Percentiles rank a stretch among this genome's conserved stretches.
These are phyloP conservation scores for Apiospora rasikravindrae DNA, from an alignment of 2,329 filamentous ascomycete species.

Conservation along the genomic window DNA sequence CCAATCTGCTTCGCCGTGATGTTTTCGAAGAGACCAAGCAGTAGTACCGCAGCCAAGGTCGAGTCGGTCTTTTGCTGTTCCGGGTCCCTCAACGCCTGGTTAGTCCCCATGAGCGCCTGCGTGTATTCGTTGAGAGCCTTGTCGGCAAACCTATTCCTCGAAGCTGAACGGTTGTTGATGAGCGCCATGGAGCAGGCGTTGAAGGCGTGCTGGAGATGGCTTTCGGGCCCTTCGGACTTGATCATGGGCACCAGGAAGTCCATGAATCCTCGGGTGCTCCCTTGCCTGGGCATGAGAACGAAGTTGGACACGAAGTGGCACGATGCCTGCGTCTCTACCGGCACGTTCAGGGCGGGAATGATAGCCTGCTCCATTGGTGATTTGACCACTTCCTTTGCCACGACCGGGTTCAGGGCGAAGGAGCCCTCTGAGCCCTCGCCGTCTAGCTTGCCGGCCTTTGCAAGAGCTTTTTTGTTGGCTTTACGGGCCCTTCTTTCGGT, in stretches of 20 bases:
- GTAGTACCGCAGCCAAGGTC: constrained; percentile 63
- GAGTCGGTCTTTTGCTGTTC: constrained; percentile 57
- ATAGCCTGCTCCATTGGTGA: constrained; percentile 35
- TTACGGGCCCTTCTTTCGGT: constrained; percentile 67
- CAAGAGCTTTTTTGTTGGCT: constrained; percentile 54
- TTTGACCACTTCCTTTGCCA: constrained; percentile 29
- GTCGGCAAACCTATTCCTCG: constrained; percentile 40
- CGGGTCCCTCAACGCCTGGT: constrained; percentile 58
- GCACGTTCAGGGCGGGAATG: constrained; percentile 47
- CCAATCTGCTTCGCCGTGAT: constrained; percentile 61
- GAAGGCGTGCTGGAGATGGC: constrained; percentile 62
- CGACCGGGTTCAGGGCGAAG: constrained; percentile 26
- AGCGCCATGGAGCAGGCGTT: constrained; percentile 64
- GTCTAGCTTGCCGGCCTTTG: constrained; percentile 40
- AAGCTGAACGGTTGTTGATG: constrained; percentile 55
- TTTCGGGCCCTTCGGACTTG: constrained; percentile 47
- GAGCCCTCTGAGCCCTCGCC: constrained; percentile 23
- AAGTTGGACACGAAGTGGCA: constrained; percentile 68
- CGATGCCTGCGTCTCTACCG: constrained; percentile 59
- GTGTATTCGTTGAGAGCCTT: constrained; percentile 59
- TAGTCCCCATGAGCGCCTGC: constrained; percentile 58
- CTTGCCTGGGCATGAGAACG: constrained; percentile 57
- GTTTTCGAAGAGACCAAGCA: constrained; percentile 66
- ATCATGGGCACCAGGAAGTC: constrained; percentile 64
- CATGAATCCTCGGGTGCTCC: constrained; percentile 59